Evolutionary conservation across 768 basidiomycete species (phyloP).

Genomic region (Trametopsis cervina): DNA sequence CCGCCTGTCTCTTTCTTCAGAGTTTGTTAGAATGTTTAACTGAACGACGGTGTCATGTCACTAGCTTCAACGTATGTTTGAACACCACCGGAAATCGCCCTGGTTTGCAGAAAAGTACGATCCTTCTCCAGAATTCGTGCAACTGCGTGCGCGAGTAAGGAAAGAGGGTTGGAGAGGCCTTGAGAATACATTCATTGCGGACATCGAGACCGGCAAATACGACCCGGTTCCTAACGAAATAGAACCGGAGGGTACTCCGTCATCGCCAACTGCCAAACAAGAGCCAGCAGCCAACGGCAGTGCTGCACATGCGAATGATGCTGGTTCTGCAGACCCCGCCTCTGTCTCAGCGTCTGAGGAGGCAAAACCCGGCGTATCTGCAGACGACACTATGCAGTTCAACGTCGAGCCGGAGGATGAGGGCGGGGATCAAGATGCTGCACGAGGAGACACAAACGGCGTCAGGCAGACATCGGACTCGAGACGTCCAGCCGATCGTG

Average conservation of each 20-base stretch:
- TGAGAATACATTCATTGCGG: slow-evolving; percentile 64
- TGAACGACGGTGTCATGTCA: slow-evolving; percentile 7
- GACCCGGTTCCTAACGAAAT: slow-evolving; percentile 69
- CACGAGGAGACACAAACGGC: slow-evolving; percentile 17
- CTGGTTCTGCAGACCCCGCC: slow-evolving; percentile 30
- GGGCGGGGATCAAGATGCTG: slow-evolving; percentile 48
- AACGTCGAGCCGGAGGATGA: slow-evolving; percentile 70
- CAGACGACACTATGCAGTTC: slow-evolving; percentile 73
- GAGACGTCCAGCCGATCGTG: slow-evolving; percentile 44
- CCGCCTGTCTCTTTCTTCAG: not conserved
- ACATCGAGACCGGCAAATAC: slow-evolving; percentile 79
- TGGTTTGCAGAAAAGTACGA: slow-evolving; percentile 98
- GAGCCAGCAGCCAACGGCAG: slow-evolving; percentile 40
- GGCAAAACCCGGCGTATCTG: slow-evolving; percentile 33
- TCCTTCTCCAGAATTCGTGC: slow-evolving; percentile 59
- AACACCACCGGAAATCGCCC: slow-evolving; percentile 89
- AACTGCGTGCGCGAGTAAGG: slow-evolving; percentile 70
- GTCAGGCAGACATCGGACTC: slow-evolving; percentile 50
- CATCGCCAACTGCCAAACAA: slow-evolving; percentile 39
- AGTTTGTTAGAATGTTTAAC: not conserved
- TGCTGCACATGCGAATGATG: slow-evolving; percentile 11
- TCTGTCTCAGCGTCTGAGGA: slow-evolving; percentile 38
- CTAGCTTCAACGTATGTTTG: slow-evolving; percentile 93
- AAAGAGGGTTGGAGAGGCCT: slow-evolving; percentile 81
- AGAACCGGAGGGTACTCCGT: slow-evolving; percentile 37